Evolutionary conservation across 2,329 filamentous ascomycete species (phyloP).

Genomic region (Coniosporium tulheliwenetii): DNA sequence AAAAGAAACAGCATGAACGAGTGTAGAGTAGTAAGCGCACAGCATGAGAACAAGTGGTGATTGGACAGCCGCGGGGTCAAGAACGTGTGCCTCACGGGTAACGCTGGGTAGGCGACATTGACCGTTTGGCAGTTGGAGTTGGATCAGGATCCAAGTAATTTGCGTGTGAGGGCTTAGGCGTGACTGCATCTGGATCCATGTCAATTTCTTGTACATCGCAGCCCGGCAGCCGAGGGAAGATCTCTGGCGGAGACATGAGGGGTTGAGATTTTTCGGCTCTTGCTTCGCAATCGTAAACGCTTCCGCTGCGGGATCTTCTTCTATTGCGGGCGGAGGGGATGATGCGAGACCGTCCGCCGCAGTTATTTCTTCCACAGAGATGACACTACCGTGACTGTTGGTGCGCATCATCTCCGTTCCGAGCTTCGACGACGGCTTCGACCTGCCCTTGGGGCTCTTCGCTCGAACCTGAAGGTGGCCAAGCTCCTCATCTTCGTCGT

Average conservation of each 20-base stretch:
- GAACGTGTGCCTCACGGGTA: background rate
- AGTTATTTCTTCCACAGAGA: slow-evolving; percentile 30
- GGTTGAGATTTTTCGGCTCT: too few relatives aligned
- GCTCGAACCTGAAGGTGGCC: slow-evolving; percentile 38
- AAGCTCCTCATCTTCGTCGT: slow-evolving; percentile 88
- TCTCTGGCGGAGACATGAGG: slow-evolving; percentile 33
- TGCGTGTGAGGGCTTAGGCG: slow-evolving; percentile 18
- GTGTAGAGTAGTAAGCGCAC: slow-evolving; percentile 1
- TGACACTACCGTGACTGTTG: slow-evolving; percentile 73
- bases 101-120: slow-evolving; percentile 4
- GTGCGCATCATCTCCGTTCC: slow-evolving; percentile 97
- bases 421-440: slow-evolving; percentile 53
- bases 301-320: slow-evolving; percentile 12
- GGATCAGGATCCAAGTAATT: slow-evolving; percentile 21
- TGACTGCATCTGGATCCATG: slow-evolving; percentile 16
- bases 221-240: slow-evolving; percentile 31
- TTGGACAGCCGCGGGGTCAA: background rate
- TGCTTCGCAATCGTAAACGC: slow-evolving; percentile 8
- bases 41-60: slow-evolving; percentile 2
- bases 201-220: slow-evolving; percentile 21
- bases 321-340: slow-evolving; percentile 18
- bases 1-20: slow-evolving; percentile 1
- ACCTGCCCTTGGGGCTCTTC: slow-evolving; percentile 34
- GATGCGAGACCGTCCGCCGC: slow-evolving; percentile 17
- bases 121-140: slow-evolving; percentile 18